These are phyloP conservation scores for Erythrobasidium hasegawianum DNA, from an alignment of 1,284 basidiomycete species.

Conservation along the genomic window DNA sequence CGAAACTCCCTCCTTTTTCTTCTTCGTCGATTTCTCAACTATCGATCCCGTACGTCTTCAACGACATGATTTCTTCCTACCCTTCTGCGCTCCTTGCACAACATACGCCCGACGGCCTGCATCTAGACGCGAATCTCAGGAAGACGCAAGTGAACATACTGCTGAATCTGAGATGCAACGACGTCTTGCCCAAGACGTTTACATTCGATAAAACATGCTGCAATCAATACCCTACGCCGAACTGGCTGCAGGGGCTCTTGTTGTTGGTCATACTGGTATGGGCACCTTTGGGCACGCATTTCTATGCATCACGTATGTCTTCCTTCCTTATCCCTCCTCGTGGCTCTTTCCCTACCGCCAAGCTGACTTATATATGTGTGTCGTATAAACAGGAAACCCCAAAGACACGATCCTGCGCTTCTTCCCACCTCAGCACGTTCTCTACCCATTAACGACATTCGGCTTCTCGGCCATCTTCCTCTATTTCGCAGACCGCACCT, in stretches of 20 bases:
- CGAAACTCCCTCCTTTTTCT: constrained; percentile 49
- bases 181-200: constrained; percentile 63
- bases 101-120: constrained; percentile 75
- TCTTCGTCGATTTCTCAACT: constrained; percentile 51
- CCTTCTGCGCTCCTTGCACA: constrained; percentile 37
- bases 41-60: constrained; percentile 69
- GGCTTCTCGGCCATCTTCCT: constrained; percentile 64
- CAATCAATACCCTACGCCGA: constrained; percentile 65
- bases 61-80: constrained; percentile 61
- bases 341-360: no score
- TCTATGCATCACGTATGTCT: constrained; percentile 49
- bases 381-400: constrained; percentile 36
- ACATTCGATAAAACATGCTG: constrained; percentile 79
- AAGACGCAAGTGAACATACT: constrained; percentile 70
- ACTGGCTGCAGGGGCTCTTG: constrained; percentile 60
- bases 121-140: constrained; percentile 65
- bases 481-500: constrained; percentile 73
- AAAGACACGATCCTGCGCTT: constrained; percentile 47
- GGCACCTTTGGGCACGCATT: constrained; percentile 58
- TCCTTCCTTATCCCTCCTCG: not conserved
- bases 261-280: constrained; percentile 57
- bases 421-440: constrained; percentile 50
- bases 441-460: constrained; percentile 57
- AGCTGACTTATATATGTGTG: not conserved
- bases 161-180: constrained; percentile 76